Evolutionary conservation across 2,329 filamentous ascomycete genomes (phyloP).

Genomic region (Ambrosiella beaveri): DNA sequence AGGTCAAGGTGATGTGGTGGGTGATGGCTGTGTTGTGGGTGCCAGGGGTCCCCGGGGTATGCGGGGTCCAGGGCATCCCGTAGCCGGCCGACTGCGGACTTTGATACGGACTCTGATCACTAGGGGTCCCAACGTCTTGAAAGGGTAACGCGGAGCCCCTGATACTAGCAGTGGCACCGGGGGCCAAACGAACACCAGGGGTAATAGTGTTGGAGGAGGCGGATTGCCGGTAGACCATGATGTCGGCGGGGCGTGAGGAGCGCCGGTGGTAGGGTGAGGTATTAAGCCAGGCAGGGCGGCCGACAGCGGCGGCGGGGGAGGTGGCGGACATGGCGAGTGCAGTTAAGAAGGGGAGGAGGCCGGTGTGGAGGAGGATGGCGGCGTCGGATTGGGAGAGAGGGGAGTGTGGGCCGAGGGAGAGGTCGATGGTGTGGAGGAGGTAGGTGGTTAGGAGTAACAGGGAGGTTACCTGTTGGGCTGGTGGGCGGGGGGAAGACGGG

Average conservation of each 20-base stretch:
- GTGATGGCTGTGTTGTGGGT: neutral
- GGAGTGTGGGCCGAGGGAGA: constrained; percentile 21
- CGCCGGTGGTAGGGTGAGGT: constrained; percentile 17
- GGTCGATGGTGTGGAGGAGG: constrained; percentile 25
- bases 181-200: too few relatives aligned
- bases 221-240: constrained; percentile 4
- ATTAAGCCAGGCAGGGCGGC: constrained; percentile 24
- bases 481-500: neutral
- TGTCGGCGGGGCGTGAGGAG: constrained; percentile 2
- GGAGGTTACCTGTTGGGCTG: constrained; percentile 24
- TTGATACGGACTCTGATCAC: neutral
- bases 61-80: neutral
- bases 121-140: neutral
- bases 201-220: neutral
- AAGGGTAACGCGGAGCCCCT: neutral
- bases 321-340: constrained; percentile 21
- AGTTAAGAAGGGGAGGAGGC: constrained; percentile 24
- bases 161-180: too few relatives aligned
- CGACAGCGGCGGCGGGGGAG: constrained; percentile 25
- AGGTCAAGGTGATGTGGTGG: neutral
- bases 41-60: constrained; percentile 1
- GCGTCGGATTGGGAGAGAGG: constrained; percentile 23
- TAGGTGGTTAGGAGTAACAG: constrained; percentile 25
- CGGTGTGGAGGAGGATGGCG: constrained; percentile 24
- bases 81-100: neutral